Percentiles rank a stretch among this genome's conserved stretches.
Conservation (phyloP, 148 eudicot species). For the Vaccinium macrocarpon region DNA sequence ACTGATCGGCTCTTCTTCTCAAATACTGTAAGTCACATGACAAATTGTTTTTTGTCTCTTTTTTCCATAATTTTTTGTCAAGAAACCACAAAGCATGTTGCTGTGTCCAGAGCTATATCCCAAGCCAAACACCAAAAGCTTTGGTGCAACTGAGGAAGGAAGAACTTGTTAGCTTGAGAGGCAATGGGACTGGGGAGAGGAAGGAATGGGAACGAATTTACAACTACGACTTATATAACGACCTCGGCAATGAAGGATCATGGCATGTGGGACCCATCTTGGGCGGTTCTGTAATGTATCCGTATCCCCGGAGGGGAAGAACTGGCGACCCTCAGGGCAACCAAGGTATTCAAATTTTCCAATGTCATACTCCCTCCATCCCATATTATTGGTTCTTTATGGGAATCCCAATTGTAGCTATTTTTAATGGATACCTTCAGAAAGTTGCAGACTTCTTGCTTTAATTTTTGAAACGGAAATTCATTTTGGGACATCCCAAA, state of each 20-base stretch:
- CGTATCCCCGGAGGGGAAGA: conserved; percentile 70
- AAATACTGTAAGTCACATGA: conserved; percentile 23
- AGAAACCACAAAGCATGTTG: background rate
- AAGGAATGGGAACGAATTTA: conserved; percentile 41
- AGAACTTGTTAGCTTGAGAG: conserved; percentile 43
- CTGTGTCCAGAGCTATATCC: conserved; percentile 32
- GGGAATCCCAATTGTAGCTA: background rate
- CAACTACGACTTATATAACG: conserved; percentile 57
- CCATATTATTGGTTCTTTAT: background rate
- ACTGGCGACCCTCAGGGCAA: conserved; percentile 46
- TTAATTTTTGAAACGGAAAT: background rate
- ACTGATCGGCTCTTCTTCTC: conserved; percentile 25
- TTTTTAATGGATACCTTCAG: background rate
- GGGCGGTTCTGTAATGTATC: conserved; percentile 42
- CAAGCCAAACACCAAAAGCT: conserved; percentile 43
- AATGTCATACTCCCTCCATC: background rate
- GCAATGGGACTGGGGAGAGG: conserved; percentile 41
- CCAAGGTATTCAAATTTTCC: conserved; percentile 27
- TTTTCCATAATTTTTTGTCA: background rate
- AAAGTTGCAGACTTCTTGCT: background rate
- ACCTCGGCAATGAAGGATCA: conserved; percentile 37
- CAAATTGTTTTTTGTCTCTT: background rate
- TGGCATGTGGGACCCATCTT: conserved; percentile 38
- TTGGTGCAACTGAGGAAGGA: conserved; percentile 34
- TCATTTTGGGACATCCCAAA: background rate